Conservation (phyloP, 371 early-diverging fungal species). For the Rhizopus stolonifer region DNA sequence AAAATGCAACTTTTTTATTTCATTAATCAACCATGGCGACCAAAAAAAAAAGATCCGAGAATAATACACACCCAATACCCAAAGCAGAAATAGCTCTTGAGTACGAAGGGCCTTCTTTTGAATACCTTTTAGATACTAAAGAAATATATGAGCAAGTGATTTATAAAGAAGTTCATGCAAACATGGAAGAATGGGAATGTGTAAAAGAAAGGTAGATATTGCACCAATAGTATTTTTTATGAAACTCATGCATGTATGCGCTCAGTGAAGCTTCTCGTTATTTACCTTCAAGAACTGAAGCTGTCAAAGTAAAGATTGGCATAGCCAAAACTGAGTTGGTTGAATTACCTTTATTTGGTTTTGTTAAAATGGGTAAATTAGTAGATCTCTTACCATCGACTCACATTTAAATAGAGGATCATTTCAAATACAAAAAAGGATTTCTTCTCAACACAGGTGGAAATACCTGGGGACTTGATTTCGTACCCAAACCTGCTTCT, state of each 20-base stretch:
- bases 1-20: no score
- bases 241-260: no score
- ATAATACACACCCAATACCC: not conserved
- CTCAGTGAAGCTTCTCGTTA: constrained; percentile 22
- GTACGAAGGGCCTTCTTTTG: constrained; percentile 14
- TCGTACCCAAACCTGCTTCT: constrained; percentile 41
- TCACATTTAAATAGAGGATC: constrained; percentile 6
- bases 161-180: constrained; percentile 15
- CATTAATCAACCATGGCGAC: no score
- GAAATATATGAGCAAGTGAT: constrained; percentile 6
- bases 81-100: constrained; percentile 3
- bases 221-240: not conserved
- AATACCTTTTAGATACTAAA: constrained; percentile 12
- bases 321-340: constrained; percentile 3
- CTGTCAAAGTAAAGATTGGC: constrained; percentile 15
- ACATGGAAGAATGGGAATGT: constrained; percentile 15
- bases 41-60: not conserved
- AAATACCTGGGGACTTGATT: constrained; percentile 61
- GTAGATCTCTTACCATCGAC: not conserved
- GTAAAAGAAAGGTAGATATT: constrained; percentile 14
- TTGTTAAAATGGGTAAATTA: constrained; percentile 12
- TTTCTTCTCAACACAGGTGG: constrained; percentile 51
- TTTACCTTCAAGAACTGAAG: constrained; percentile 9
- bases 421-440: constrained; percentile 22
- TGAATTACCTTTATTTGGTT: constrained; percentile 3